phyloP scores from a whole-genome alignment of 2,329 filamentous ascomycete genomes.

The Aspergillus eucalypticola region DNA sequence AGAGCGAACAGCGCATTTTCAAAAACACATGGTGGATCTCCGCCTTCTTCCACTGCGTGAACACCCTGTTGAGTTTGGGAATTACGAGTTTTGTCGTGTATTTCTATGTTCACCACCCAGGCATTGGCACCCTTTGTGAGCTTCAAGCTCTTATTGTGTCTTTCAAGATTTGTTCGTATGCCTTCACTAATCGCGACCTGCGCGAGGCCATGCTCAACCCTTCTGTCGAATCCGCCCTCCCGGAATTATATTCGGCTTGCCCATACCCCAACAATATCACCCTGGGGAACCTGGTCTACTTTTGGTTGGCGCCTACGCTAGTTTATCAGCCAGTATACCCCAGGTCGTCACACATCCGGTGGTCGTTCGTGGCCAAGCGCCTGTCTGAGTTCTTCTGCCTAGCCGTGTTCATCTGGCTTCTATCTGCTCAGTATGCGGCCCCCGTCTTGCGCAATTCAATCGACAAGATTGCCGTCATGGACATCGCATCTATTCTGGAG shows the following conservation, averaged over 20 bases:
- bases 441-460: slow-evolving; percentile 88
- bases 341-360: slow-evolving; percentile 75
- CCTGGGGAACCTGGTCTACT: slow-evolving; percentile 82
- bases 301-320: slow-evolving; percentile 96
- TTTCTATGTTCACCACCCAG: slow-evolving; percentile 85
- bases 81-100: slow-evolving; percentile 86
- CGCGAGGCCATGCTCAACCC: slow-evolving; percentile 87
- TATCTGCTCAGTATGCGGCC: slow-evolving; percentile 89
- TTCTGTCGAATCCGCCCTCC: slow-evolving; percentile 66
- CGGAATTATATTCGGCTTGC: slow-evolving; percentile 77
- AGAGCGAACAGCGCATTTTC: slow-evolving; percentile 64
- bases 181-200: slow-evolving; percentile 92
- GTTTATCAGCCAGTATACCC: slow-evolving; percentile 98
- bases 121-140: slow-evolving; percentile 88
- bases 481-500: slow-evolving; percentile 80
- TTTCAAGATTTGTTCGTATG: slow-evolving; percentile 94
- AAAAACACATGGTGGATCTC: slow-evolving; percentile 76
- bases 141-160: slow-evolving; percentile 92
- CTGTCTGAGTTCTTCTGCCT: slow-evolving; percentile 74
- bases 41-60: slow-evolving; percentile 77
- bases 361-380: slow-evolving; percentile 84
- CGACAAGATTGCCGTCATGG: slow-evolving; percentile 78
- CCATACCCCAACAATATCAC: slow-evolving; percentile 93
- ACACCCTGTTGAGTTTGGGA: slow-evolving; percentile 76
- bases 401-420: slow-evolving; percentile 90